phyloP scores from a whole-genome alignment of 179 eudicot species.

The Nepenthes alata region DNA sequence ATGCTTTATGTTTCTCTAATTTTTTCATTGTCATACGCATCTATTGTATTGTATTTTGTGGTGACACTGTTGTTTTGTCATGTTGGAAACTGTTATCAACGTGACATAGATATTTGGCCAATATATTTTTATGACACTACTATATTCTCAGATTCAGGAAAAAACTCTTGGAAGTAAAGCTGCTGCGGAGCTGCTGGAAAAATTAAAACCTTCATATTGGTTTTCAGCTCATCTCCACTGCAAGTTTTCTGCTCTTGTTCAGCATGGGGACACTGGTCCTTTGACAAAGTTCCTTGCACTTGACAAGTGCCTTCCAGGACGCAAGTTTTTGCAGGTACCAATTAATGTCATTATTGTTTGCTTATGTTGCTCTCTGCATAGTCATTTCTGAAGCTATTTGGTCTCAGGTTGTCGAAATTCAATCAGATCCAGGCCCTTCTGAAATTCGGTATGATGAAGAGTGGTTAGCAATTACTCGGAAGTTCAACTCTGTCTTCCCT shows the following conservation, averaged over 20 bases:
- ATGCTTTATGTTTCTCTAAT: neutral
- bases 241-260: slow-evolving; percentile 79
- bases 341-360: neutral
- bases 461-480: slow-evolving; percentile 85
- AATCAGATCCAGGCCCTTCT: slow-evolving; percentile 72
- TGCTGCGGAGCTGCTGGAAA: slow-evolving; percentile 71
- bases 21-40: too few relatives aligned
- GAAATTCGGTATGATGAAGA: slow-evolving; percentile 87
- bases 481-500: slow-evolving; percentile 49
- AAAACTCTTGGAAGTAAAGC: slow-evolving; percentile 80
- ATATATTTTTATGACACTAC: neutral
- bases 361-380: neutral
- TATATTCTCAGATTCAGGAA: slow-evolving; percentile 41
- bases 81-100: too few relatives aligned
- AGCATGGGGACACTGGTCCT: slow-evolving; percentile 62
- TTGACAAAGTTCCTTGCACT: slow-evolving; percentile 92
- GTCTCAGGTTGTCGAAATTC: slow-evolving; percentile 58
- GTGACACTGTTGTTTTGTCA: slow-evolving; percentile 1
- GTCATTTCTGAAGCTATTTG: neutral
- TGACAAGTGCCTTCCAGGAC: slow-evolving; percentile 83
- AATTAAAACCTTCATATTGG: slow-evolving; percentile 83
- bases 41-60: too few relatives aligned
- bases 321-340: slow-evolving; percentile 80
- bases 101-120: too few relatives aligned
- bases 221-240: slow-evolving; percentile 95